Evolutionary conservation across 768 basidiomycete species (phyloP).

Genomic region (Coprinopsis marcescibilis): DNA sequence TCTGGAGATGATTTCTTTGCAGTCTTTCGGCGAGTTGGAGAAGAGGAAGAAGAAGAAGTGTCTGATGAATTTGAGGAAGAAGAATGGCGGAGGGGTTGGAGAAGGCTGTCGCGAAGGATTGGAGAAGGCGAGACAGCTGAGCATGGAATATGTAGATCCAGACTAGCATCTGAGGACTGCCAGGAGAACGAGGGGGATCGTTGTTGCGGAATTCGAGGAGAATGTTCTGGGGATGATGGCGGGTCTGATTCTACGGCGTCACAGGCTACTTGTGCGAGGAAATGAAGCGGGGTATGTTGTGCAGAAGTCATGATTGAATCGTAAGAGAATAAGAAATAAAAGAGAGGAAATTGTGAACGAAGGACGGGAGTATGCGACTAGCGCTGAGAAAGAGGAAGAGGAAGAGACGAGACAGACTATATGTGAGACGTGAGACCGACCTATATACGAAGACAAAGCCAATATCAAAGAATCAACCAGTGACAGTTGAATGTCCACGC

Average conservation of each 20-base stretch:
- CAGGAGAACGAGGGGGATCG: conserved; percentile 17
- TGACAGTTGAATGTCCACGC: too few species aligned
- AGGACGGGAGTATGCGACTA: conserved; percentile 13
- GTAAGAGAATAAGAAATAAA: conserved; percentile 22
- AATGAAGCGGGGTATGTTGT: conserved; percentile 25
- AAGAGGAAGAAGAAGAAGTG: conserved; percentile 19
- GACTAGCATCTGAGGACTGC: conserved; percentile 14
- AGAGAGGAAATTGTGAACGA: conserved; percentile 18
- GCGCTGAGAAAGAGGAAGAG: conserved; percentile 17
- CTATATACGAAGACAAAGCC: too few species aligned
- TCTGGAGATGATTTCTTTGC: conserved; percentile 20
- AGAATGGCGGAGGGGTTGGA: conserved; percentile 24
- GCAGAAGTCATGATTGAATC: conserved; percentile 26
- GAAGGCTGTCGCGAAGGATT: conserved; percentile 13
- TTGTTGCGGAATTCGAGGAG: conserved; percentile 14
- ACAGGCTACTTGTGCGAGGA: conserved; percentile 31
- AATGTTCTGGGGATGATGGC: conserved; percentile 10
- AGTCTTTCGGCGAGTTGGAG: conserved; percentile 22
- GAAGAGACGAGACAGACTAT: conserved; percentile 15
- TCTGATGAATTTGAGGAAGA: conserved; percentile 22
- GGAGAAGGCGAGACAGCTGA: conserved; percentile 14
- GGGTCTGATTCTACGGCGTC: conserved; percentile 16
- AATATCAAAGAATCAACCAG: too few species aligned
- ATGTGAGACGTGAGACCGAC: conserved; percentile 9
- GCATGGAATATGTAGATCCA: conserved; percentile 23